A percentile compares a stretch with the other conserved stretches of the same genome.
Conservation (phyloP, 2,329 filamentous ascomycete genomes). For the Pseudocercospora pini-densiflorae region DNA sequence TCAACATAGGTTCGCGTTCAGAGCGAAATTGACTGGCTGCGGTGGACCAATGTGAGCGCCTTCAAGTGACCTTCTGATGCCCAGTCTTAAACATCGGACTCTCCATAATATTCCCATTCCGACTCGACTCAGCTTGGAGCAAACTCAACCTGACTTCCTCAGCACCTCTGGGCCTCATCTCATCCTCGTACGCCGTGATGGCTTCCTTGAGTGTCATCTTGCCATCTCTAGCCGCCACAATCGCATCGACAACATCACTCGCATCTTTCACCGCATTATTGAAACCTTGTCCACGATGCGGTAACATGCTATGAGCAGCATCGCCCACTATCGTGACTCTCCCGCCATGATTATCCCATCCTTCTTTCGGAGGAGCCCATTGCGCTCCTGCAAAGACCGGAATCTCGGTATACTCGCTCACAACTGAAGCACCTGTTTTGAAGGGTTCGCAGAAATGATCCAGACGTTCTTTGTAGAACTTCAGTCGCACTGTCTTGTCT, state of each 20-base stretch:
- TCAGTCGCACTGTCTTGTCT: background rate
- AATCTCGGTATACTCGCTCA: constrained; percentile 1
- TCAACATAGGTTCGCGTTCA: too few species aligned
- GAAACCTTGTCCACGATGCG: constrained; percentile 48
- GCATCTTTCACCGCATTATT: constrained; percentile 48
- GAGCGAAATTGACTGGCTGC: too few species aligned
- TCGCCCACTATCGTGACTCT: constrained; percentile 39
- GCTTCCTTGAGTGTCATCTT: constrained; percentile 13
- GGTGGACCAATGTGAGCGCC: too few species aligned
- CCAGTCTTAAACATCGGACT: constrained; percentile 11
- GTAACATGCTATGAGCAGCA: constrained; percentile 52
- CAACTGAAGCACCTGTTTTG: constrained; percentile 4
- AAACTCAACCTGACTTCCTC: constrained; percentile 24
- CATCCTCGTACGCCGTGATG: constrained; percentile 24
- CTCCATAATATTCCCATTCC: constrained; percentile 17
- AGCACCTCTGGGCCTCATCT: constrained; percentile 22
- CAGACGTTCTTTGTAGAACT: constrained; percentile 8
- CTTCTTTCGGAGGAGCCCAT: background rate
- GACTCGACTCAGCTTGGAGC: constrained; percentile 14
- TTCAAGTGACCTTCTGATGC: background rate
- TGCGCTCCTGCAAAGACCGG: constrained; percentile 21
- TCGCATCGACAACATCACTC: constrained; percentile 40
- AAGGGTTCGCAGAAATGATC: constrained; percentile 11
- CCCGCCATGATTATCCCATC: constrained; percentile 30
- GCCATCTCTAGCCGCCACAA: constrained; percentile 11